A percentile compares a stretch with the other conserved stretches of the same genome.
Evolutionary conservation across 176 grass and related monocot genomes (phyloP).

Genomic region (Triticum timopheevii): DNA sequence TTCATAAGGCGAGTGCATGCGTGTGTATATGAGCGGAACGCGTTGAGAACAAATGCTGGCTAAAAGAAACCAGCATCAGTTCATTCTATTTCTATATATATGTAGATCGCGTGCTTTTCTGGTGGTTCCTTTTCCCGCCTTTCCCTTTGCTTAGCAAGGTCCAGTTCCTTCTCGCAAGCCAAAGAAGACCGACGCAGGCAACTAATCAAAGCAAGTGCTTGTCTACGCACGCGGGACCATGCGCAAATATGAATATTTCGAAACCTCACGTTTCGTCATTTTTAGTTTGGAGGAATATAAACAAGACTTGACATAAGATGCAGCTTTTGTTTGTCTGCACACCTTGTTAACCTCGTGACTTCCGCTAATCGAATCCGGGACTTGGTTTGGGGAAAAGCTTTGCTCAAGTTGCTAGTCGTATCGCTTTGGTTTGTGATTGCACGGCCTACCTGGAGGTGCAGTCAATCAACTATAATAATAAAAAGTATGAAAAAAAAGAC

Average conservation of each 20-base stretch:
- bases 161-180: conserved; percentile 11
- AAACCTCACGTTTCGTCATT: not conserved
- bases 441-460: not conserved
- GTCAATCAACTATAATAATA: not conserved
- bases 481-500: no score
- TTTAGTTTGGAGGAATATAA: not conserved
- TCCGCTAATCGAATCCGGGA: not conserved
- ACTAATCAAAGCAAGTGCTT: not conserved
- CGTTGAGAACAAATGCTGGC: no score
- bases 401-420: not conserved
- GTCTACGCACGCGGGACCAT: not conserved
- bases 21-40: no score
- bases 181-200: not conserved
- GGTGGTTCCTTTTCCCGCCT: not conserved
- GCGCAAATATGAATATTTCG: not conserved
- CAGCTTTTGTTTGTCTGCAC: not conserved
- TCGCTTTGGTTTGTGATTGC: not conserved
- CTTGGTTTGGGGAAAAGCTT: not conserved
- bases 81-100: no score
- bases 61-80: no score
- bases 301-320: not conserved
- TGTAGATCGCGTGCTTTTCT: not conserved
- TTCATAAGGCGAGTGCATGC: no score
- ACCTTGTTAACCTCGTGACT: not conserved
- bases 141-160: conserved; percentile 27